Conservation (phyloP, 2,329 filamentous ascomycete genomes). For the Penicillium griseofulvum region DNA sequence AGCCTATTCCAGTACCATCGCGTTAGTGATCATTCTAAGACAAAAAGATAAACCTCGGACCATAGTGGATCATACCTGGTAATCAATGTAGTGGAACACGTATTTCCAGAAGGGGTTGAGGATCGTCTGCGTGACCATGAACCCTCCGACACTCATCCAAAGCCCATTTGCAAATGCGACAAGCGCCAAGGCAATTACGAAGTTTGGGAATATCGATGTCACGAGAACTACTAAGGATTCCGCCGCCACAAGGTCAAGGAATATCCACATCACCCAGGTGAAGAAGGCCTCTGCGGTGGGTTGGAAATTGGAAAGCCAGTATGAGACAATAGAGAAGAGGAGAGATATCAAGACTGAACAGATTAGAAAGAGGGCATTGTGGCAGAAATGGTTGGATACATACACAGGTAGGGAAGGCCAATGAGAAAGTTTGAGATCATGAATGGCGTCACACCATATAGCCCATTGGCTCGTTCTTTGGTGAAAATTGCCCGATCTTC, state of each 20-base stretch:
- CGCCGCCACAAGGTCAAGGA: constrained; percentile 77
- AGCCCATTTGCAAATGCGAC: constrained; percentile 84
- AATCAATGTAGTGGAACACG: constrained; percentile 85
- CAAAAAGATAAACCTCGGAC: background rate
- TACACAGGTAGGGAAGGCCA: constrained; percentile 73
- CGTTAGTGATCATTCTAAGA: background rate
- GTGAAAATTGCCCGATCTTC: constrained; percentile 71
- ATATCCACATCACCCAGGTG: constrained; percentile 78
- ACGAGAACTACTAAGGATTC: constrained; percentile 79
- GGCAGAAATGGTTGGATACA: constrained; percentile 11
- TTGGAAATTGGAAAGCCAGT: constrained; percentile 77
- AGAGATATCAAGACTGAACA: constrained; percentile 64
- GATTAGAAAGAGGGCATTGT: constrained; percentile 8
- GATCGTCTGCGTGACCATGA: constrained; percentile 69
- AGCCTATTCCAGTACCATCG: constrained; percentile 33
- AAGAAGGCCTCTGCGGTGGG: constrained; percentile 66
- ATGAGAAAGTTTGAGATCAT: constrained; percentile 78
- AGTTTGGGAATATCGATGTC: constrained; percentile 69
- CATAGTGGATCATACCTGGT: constrained; percentile 54
- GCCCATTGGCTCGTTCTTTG: constrained; percentile 77
- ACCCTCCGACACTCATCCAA: constrained; percentile 85
- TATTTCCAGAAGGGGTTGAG: constrained; percentile 85
- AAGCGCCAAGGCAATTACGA: constrained; percentile 74
- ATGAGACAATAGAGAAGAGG: constrained; percentile 71
- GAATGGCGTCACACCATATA: constrained; percentile 72